Conservation (phyloP, 225 moss, liverwort and hornwort genomes). For the Pseudoscleropodium purum region DNA sequence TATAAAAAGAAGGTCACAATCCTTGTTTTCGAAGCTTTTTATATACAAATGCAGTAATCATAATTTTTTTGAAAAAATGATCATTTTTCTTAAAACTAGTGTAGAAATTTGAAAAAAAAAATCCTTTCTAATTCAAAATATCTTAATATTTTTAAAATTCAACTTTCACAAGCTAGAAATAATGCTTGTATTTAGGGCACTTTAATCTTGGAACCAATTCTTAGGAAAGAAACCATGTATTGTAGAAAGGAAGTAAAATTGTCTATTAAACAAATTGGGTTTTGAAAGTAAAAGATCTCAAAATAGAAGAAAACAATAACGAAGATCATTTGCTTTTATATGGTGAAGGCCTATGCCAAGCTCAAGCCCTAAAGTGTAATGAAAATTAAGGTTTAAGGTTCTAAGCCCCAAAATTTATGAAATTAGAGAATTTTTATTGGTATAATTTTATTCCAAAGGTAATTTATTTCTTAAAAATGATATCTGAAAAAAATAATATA, state of each 20-base stretch:
- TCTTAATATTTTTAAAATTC: not conserved
- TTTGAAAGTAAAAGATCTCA: not conserved
- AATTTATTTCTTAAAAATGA: not conserved
- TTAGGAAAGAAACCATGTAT: not conserved
- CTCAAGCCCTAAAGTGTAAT: not conserved
- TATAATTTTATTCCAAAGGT: not conserved
- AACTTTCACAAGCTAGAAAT: not conserved
- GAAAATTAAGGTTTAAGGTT: not conserved
- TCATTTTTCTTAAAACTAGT: not conserved
- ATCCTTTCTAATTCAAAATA: no score
- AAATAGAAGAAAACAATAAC: not conserved
- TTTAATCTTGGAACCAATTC: not conserved
- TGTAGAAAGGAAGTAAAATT: not conserved
- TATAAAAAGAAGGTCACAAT: not conserved
- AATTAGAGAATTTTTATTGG: not conserved
- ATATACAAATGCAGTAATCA: not conserved
- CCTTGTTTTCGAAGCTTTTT: not conserved
- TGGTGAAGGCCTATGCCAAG: not conserved
- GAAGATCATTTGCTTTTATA: not conserved
- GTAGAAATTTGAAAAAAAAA: not conserved
- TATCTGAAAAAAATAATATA: not conserved
- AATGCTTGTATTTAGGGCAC: rapidly evolving
- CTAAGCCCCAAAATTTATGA: not conserved
- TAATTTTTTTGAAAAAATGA: not conserved
- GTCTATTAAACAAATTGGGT: not conserved